Evolutionary conservation across 805 yeast genomes (phyloP).

Genomic region (Metschnikowia lachancei): DNA sequence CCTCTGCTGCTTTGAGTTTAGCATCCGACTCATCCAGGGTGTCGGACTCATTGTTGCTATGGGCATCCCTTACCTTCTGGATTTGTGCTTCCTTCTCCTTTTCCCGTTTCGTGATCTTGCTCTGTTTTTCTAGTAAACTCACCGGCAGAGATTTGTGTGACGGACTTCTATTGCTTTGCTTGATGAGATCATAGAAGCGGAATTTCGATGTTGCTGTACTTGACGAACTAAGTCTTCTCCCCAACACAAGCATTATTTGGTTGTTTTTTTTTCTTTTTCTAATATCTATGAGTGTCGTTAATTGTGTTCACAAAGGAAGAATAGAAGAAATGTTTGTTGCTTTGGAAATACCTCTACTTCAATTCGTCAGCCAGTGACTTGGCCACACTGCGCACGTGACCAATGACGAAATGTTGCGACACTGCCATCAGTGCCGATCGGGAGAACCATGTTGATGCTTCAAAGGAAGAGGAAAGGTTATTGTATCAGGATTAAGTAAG

Average conservation of each 20-base stretch:
- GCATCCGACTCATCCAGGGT: too few species aligned
- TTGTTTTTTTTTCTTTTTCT: too few species aligned
- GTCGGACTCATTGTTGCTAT: too few species aligned
- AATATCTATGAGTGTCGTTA: too few species aligned
- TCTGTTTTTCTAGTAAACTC: not conserved
- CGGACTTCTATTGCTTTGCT: constrained; percentile 34
- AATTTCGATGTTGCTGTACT: constrained; percentile 17
- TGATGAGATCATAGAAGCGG: constrained; percentile 38
- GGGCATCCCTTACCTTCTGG: too few species aligned
- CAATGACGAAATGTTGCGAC: not conserved
- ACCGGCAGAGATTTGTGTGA: constrained; percentile 16
- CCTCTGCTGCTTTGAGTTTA: not conserved
- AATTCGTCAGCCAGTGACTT: not conserved
- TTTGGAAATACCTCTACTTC: not conserved
- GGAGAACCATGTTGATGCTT: too few species aligned
- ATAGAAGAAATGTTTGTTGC: too few species aligned
- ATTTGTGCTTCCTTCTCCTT: not conserved
- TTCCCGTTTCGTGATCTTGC: not conserved
- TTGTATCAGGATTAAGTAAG: too few species aligned
- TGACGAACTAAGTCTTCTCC: constrained; percentile 3
- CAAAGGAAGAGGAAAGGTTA: too few species aligned
- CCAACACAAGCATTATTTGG: constrained; percentile 2
- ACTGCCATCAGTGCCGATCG: too few species aligned
- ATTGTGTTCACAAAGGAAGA: too few species aligned
- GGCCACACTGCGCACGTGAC: not conserved